Conservation (phyloP, 495 filamentous ascomycete species). For the Podospora conica region DNA sequence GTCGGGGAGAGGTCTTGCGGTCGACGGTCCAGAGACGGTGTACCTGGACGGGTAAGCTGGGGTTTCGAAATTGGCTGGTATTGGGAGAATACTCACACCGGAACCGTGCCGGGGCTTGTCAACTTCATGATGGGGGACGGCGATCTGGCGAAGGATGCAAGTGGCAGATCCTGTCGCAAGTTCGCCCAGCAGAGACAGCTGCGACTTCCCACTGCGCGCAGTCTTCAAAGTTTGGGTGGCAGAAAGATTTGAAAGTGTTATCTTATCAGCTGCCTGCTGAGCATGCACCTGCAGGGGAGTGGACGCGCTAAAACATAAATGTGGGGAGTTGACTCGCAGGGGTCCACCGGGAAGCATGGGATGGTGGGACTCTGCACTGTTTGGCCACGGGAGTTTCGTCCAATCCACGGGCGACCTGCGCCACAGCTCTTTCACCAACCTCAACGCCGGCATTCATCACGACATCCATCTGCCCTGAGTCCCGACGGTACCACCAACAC, state of each 20-base stretch:
- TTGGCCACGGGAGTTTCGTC: background rate
- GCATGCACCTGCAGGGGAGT: background rate
- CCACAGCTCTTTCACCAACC: background rate
- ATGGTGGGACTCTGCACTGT: background rate
- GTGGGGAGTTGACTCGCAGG: background rate
- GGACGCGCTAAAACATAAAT: background rate
- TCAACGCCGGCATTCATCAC: background rate
- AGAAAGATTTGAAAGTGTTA: slow-evolving; percentile 14
- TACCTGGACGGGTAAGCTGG: slow-evolving; percentile 32
- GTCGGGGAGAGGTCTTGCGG: slow-evolving; percentile 85
- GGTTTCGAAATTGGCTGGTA: background rate
- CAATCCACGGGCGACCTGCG: slow-evolving; percentile 2
- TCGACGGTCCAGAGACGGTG: slow-evolving; percentile 88
- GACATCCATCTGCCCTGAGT: too few relatives aligned
- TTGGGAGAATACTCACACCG: slow-evolving; percentile 50
- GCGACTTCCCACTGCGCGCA: background rate
- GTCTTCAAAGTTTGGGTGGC: slow-evolving; percentile 6
- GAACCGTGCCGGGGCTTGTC: slow-evolving; percentile 77
- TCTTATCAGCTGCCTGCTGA: too few relatives aligned
- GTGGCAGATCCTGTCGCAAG: background rate
- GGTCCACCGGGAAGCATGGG: background rate
- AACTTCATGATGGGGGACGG: slow-evolving; percentile 62
- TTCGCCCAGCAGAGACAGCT: background rate
- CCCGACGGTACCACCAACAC: background rate
- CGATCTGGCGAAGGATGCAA: background rate